Percentiles rank a stretch among this genome's conserved stretches.
Evolutionary conservation across 2,329 filamentous ascomycete genomes (phyloP).

Genomic region (Pseudogymnoascus sp.): DNA sequence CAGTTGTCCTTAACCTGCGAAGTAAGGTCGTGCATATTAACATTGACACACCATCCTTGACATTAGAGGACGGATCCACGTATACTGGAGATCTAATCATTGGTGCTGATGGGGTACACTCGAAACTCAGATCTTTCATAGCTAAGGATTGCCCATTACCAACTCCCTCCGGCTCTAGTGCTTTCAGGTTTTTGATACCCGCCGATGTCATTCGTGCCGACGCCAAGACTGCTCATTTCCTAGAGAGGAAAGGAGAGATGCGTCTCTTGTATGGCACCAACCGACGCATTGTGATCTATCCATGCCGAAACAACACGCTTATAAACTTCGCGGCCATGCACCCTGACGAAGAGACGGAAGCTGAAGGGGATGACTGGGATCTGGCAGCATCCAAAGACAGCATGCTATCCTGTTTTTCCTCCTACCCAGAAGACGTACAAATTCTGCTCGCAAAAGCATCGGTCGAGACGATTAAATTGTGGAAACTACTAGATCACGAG

Average conservation of each 20-base stretch:
- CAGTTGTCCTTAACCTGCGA: conserved; percentile 34
- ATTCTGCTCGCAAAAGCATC: conserved; percentile 34
- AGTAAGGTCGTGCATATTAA: conserved; percentile 40
- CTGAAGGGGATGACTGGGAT: conserved; percentile 11
- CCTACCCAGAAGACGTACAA: background rate
- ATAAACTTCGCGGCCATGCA: conserved; percentile 46
- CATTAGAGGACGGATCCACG: conserved; percentile 29
- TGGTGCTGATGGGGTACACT: conserved; percentile 33
- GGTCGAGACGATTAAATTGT: conserved; percentile 44
- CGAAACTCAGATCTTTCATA: background rate
- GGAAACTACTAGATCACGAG: conserved; percentile 57
- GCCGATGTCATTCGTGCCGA: conserved; percentile 25
- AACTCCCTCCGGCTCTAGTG: background rate
- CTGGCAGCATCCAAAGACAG: background rate
- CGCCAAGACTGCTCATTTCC: conserved; percentile 28
- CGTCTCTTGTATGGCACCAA: conserved; percentile 35
- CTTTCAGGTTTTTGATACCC: conserved; percentile 1
- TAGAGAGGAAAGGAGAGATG: conserved; percentile 24
- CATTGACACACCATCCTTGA: conserved; percentile 33
- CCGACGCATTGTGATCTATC: conserved; percentile 40
- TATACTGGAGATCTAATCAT: conserved; percentile 30
- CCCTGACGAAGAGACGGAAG: conserved; percentile 35
- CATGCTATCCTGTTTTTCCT: background rate
- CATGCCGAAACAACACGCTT: conserved; percentile 35
- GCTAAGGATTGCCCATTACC: background rate